Evolutionary conservation across 805 yeast species (phyloP).

Genomic region (Hanseniaspora thailandica): DNA sequence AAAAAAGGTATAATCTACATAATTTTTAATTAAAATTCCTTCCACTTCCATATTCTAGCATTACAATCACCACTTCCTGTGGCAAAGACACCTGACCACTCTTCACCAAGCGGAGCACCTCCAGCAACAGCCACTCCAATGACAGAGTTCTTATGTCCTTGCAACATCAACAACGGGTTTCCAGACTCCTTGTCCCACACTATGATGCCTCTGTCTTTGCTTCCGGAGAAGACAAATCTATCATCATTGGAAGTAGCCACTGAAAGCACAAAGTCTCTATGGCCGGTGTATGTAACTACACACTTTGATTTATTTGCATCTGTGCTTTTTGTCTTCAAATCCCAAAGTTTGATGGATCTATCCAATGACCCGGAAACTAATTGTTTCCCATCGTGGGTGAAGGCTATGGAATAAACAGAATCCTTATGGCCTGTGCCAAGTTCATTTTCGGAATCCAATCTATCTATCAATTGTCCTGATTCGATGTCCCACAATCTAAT

Average conservation of each 20-base stretch:
- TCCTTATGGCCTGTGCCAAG: conserved; percentile 90
- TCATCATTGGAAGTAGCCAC: conserved; percentile 91
- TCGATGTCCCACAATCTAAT: conserved; percentile 95
- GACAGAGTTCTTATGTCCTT: conserved; percentile 92
- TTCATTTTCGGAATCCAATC: conserved; percentile 80
- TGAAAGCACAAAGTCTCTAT: conserved; percentile 86
- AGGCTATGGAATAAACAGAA: conserved; percentile 88
- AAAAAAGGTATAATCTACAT: background rate
- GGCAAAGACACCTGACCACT: conserved; percentile 73
- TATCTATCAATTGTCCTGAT: conserved; percentile 81
- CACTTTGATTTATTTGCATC: conserved; percentile 39
- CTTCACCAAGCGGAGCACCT: conserved; percentile 46
- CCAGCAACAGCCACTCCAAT: conserved; percentile 88
- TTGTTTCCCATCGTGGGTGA: conserved; percentile 81
- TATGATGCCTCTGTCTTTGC: conserved; percentile 92
- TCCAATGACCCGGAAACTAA: conserved; percentile 92
- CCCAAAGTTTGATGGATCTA: conserved; percentile 93
- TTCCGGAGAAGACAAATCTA: conserved; percentile 82
- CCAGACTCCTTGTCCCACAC: conserved; percentile 93
- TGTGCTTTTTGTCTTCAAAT: conserved; percentile 41
- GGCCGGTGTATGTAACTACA: conserved; percentile 89
- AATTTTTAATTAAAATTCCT: conserved; percentile 16
- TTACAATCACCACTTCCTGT: conserved; percentile 97
- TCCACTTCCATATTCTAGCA: conserved; percentile 93
- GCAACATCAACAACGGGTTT: conserved; percentile 86